Conservation (phyloP, 495 filamentous ascomycete genomes). For the Neurospora tetrasperma region DNA sequence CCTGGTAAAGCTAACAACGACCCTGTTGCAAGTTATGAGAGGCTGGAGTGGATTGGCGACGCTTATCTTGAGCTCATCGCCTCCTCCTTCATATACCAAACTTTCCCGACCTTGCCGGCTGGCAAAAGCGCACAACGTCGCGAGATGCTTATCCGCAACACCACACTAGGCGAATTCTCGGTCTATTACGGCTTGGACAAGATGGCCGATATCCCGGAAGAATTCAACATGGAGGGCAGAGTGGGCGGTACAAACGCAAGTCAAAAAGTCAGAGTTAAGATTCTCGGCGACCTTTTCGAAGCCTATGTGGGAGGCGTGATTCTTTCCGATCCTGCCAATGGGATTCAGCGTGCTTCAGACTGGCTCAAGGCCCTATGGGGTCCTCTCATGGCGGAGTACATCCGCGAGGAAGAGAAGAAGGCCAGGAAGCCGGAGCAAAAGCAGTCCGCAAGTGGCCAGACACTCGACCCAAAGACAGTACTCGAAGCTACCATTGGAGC, state of each 20-base stretch:
- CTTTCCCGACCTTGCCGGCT: slow-evolving; percentile 47
- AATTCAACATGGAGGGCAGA: slow-evolving; percentile 27
- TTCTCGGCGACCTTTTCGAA: slow-evolving; percentile 77
- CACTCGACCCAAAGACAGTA: slow-evolving; percentile 30
- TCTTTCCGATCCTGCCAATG: slow-evolving; percentile 48
- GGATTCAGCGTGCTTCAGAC: slow-evolving; percentile 45
- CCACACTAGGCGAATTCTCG: slow-evolving; percentile 57
- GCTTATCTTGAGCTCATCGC: slow-evolving; percentile 62
- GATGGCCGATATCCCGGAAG: slow-evolving; percentile 42
- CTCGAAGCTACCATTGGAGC: slow-evolving; percentile 47
- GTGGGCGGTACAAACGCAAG: slow-evolving; percentile 22
- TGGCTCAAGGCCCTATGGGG: slow-evolving; percentile 70
- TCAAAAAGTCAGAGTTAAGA: slow-evolving; percentile 51
- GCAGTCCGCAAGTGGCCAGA: slow-evolving; percentile 13
- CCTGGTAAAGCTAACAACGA: slow-evolving; percentile 29
- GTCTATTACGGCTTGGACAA: slow-evolving; percentile 56
- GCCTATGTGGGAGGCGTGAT: slow-evolving; percentile 75
- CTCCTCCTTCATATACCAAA: slow-evolving; percentile 51
- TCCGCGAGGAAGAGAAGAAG: slow-evolving; percentile 23
- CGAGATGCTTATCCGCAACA: slow-evolving; percentile 65
- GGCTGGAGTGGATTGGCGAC: slow-evolving; percentile 68
- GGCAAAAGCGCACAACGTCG: slow-evolving; percentile 56
- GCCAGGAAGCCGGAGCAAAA: slow-evolving; percentile 19
- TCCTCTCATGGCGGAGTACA: slow-evolving; percentile 30
- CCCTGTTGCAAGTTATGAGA: slow-evolving; percentile 48